Conservation (phyloP, 805 yeast genomes). For the Spencermartinsiella europaea region DNA sequence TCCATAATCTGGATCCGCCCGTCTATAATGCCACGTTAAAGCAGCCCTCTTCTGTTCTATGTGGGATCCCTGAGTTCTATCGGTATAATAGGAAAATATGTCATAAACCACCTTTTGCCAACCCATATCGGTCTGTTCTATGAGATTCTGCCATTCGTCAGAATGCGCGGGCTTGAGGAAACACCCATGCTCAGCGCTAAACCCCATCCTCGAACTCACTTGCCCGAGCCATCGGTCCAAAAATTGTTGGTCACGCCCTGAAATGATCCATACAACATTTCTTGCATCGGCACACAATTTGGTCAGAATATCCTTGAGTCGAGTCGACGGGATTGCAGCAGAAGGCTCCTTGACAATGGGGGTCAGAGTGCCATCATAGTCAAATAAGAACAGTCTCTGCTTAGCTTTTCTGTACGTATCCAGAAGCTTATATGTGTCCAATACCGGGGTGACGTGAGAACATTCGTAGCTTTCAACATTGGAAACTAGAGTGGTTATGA, state of each 20-base stretch:
- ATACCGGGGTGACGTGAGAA: constrained; percentile 68
- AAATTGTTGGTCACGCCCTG: constrained; percentile 91
- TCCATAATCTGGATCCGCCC: constrained; percentile 92
- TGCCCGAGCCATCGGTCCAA: constrained; percentile 84
- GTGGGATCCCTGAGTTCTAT: constrained; percentile 83
- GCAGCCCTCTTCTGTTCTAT: constrained; percentile 91
- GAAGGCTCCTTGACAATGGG: constrained; percentile 96
- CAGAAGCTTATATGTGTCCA: constrained; percentile 64
- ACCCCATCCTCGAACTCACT: constrained; percentile 57
- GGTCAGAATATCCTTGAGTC: constrained; percentile 55
- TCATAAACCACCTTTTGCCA: constrained; percentile 86
- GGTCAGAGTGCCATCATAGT: constrained; percentile 95
- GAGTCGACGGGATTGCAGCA: constrained; percentile 92
- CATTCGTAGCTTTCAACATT: constrained; percentile 36
- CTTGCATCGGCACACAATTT: constrained; percentile 65
- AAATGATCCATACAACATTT: constrained; percentile 90
- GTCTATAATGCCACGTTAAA: constrained; percentile 94
- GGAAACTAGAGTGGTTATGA: constrained; percentile 41
- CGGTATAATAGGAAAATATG: constrained; percentile 70
- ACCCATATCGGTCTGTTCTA: constrained; percentile 80
- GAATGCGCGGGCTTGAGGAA: constrained; percentile 73
- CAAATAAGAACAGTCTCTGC: constrained; percentile 79
- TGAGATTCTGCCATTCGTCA: constrained; percentile 71
- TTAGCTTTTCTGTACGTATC: constrained; percentile 55
- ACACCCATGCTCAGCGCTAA: constrained; percentile 97